Evolutionary conservation across 2,329 filamentous ascomycete species (phyloP).

Genomic region (Pseudogymnoascus sp.): DNA sequence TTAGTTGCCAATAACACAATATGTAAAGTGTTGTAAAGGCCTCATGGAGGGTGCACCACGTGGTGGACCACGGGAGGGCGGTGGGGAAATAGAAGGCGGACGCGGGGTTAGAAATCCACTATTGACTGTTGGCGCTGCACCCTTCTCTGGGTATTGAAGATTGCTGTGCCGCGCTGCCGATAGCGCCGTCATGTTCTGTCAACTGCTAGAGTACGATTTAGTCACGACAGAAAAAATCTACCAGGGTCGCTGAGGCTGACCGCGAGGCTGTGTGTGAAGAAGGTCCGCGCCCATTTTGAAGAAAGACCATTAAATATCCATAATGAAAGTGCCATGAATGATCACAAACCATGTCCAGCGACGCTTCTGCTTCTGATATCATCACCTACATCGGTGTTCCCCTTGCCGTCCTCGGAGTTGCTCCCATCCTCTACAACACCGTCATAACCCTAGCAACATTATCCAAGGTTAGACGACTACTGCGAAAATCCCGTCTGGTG

Average conservation of each 20-base stretch:
- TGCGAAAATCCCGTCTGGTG: conserved; percentile 46
- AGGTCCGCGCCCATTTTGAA: not conserved
- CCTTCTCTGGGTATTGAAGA: not conserved
- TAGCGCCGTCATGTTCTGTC: not conserved
- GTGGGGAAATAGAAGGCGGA: not conserved
- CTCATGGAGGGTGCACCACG: not conserved
- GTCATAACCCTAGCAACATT: conserved; percentile 50
- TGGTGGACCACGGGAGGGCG: not conserved
- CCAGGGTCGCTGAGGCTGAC: conserved; percentile 7
- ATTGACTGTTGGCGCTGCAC: not conserved
- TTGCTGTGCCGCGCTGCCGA: not conserved
- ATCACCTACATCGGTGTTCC: conserved; percentile 51
- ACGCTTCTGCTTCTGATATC: conserved; percentile 36
- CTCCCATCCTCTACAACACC: conserved; percentile 60
- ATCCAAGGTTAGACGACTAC: conserved; percentile 50
- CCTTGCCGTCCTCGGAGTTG: conserved; percentile 48
- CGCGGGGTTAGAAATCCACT: conserved; percentile 5
- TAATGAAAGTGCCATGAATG: not conserved
- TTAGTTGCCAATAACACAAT: not conserved
- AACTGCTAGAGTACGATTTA: too few species aligned
- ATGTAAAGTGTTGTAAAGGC: not conserved
- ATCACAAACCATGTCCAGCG: not conserved
- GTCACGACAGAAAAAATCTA: not conserved
- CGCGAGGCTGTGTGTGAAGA: not conserved
- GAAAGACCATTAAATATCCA: not conserved